These are phyloP conservation scores for Cyclotella distinguenda DNA, from an alignment of 108 stramenopile genomes.

Conservation along the genomic window DNA sequence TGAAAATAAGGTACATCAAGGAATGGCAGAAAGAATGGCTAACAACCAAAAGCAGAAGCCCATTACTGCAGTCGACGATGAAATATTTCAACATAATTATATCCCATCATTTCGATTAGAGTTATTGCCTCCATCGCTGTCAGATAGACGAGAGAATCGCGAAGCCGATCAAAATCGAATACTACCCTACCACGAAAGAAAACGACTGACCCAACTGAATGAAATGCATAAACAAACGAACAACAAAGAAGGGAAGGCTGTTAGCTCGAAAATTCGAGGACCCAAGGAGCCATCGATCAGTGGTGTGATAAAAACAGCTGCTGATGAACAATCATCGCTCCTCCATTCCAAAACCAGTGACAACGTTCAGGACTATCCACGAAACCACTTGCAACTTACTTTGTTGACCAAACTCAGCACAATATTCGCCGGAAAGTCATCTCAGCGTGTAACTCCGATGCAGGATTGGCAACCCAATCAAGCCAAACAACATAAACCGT, in stretches of 20 bases:
- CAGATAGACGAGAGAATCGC: background rate
- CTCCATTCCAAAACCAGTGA: too few relatives aligned
- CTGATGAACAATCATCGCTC: too few relatives aligned
- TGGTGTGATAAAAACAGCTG: too few relatives aligned
- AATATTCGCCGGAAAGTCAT: too few relatives aligned
- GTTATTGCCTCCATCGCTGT: background rate
- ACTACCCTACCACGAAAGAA: constrained; percentile 41
- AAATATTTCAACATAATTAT: background rate
- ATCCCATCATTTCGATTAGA: background rate
- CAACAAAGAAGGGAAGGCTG: background rate
- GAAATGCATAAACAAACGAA: constrained; percentile 16
- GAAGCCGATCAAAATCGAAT: constrained; percentile 6
- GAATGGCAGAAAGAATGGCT: too few relatives aligned
- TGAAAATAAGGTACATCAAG: background rate
- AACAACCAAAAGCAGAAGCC: too few relatives aligned
- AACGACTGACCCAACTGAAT: constrained; percentile 11
- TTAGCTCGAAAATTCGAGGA: background rate
- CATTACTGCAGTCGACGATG: background rate
- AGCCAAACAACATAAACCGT: background rate
- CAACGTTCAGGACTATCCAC: too few relatives aligned
- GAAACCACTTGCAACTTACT: constrained; percentile 17
- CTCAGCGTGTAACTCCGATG: too few relatives aligned
- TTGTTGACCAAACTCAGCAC: too few relatives aligned
- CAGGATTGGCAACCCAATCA: background rate
- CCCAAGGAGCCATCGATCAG: too few relatives aligned